A percentile compares a stretch with the other conserved stretches of the same genome.
Evolutionary conservation across 139 green algal genomes (phyloP).

Genomic region (Chlamydomonas sphaeroides): DNA sequence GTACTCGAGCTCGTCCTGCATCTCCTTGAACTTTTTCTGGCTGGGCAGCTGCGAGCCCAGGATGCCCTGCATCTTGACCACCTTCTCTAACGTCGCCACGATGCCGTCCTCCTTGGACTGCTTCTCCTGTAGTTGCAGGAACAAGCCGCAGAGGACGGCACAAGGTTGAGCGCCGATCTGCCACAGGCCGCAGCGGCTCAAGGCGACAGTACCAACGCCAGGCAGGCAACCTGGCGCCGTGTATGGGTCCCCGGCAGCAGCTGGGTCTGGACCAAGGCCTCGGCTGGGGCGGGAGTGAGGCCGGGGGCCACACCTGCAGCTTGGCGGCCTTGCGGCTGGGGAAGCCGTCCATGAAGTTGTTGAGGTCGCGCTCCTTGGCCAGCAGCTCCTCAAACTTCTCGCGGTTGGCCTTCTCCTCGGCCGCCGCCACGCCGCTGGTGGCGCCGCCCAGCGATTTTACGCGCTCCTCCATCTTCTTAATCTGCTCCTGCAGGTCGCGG

Average conservation of each 20-base stretch:
- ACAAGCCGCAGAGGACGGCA: too few species aligned
- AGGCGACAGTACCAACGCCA: too few species aligned
- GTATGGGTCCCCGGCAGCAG: too few species aligned
- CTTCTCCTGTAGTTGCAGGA: slow-evolving; percentile 36
- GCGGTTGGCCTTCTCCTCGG: slow-evolving; percentile 46
- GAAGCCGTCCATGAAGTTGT: slow-evolving; percentile 75
- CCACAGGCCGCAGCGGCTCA: too few species aligned
- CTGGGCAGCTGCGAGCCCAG: slow-evolving; percentile 46
- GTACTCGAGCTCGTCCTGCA: slow-evolving; percentile 78
- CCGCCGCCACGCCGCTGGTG: slow-evolving; percentile 3
- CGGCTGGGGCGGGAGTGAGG: too few species aligned
- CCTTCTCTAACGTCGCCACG: slow-evolving; percentile 57
- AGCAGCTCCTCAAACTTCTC: slow-evolving; percentile 74
- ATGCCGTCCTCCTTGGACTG: slow-evolving; percentile 56
- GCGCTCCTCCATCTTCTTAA: slow-evolving; percentile 65
- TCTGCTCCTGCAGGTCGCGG: slow-evolving; percentile 58
- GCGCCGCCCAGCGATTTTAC: slow-evolving; percentile 23
- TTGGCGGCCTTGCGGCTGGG: slow-evolving; percentile 56
- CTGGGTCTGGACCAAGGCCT: too few species aligned
- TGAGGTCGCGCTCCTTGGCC: slow-evolving; percentile 72
- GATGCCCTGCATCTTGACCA: slow-evolving; percentile 59
- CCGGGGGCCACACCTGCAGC: too few species aligned
- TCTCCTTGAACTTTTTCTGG: slow-evolving; percentile 67
- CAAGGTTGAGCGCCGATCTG: too few species aligned
- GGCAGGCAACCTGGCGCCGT: too few species aligned